Evolutionary conservation across 257 asterid species (phyloP), one percentile per base, ranked within the genome.

Genomic region (Linaria vulgaris): DNA sequence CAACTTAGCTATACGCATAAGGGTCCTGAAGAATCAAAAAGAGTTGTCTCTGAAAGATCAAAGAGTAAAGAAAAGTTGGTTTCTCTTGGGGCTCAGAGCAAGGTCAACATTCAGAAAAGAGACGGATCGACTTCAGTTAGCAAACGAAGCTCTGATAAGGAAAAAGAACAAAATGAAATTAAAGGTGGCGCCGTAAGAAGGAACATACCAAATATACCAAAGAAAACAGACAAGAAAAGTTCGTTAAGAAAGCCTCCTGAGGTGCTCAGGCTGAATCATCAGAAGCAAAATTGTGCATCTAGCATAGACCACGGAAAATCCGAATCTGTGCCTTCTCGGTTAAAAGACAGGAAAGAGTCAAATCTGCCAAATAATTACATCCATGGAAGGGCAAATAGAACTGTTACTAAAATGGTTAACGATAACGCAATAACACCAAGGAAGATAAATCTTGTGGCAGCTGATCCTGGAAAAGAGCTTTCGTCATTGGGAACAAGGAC

Each of bases 261-360:
- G 70, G 95, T 77, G 59, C 95, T 94, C 51, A 81, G 82, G 80
- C 79, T 78, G 77, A 94, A 94, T 65, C 85, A 87, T 70, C 97
- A 82, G 84, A 94, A 82, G 83, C 99, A 90, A 79, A 94, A 90
- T 75, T 63, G 77, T 66, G 83, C 69, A 54, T 68, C 82, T n/a
- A 52, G 50, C 61, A 81, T 76, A 74, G 88, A 67, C 5, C 70
- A 60, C 9, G 84, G 74, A 62, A 75, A 63, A 58, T 38, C 9
- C 5, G 90, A 79, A 30, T 52, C 82, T 60, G 75, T 86, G 24
- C 68, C 61, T 62, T 77, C 86, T 57, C 72, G 70, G 58, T 59
- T 63, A 25, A 81, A 72, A 71, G 91, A 77, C 62, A 82, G 79
- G 68, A 84, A 83, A 71, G 70, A 69, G 65, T 50, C 83, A 9